Conservation (phyloP, 2,329 filamentous ascomycete species). For the Ascochyta fabae region DNA sequence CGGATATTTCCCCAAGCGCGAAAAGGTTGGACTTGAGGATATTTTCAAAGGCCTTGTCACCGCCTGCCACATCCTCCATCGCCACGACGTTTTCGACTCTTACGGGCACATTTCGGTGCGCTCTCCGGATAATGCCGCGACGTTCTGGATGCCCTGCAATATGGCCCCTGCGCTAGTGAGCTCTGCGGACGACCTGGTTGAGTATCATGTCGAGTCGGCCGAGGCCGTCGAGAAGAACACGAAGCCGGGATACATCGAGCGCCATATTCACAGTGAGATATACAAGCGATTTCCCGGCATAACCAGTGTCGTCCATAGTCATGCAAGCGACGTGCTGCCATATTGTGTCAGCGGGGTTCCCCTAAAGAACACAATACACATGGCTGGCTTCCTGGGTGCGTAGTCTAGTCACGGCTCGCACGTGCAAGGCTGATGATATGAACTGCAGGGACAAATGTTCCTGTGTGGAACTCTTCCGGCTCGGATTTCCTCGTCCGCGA, state of each 20-base stretch:
- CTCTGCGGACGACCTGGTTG: constrained; percentile 51
- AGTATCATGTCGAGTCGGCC: constrained; percentile 54
- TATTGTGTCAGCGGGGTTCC: constrained; percentile 53
- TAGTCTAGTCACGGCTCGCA: neutral
- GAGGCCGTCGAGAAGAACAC: constrained; percentile 43
- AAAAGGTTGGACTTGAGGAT: constrained; percentile 47
- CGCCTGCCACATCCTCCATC: constrained; percentile 60
- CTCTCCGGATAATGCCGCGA: constrained; percentile 55
- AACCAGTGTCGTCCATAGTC: constrained; percentile 54
- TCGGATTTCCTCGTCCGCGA: constrained; percentile 47
- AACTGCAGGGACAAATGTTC: constrained; percentile 40
- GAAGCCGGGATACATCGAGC: constrained; percentile 49
- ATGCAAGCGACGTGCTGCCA: constrained; percentile 52
- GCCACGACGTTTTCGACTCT: constrained; percentile 59
- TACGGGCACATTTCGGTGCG: constrained; percentile 63
- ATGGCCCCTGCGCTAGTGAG: constrained; percentile 54
- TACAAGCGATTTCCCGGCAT: constrained; percentile 54
- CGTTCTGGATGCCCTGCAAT: constrained; percentile 55
- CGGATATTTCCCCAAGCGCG: constrained; percentile 49
- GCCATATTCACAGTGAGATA: constrained; percentile 55
- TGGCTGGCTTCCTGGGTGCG: constrained; percentile 53
- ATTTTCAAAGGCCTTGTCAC: constrained; percentile 52
- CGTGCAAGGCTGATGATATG: neutral
- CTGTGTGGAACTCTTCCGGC: constrained; percentile 45
- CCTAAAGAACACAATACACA: constrained; percentile 48